Conservation (phyloP, 306 rosid species). For the Inga oerstediana region DNA sequence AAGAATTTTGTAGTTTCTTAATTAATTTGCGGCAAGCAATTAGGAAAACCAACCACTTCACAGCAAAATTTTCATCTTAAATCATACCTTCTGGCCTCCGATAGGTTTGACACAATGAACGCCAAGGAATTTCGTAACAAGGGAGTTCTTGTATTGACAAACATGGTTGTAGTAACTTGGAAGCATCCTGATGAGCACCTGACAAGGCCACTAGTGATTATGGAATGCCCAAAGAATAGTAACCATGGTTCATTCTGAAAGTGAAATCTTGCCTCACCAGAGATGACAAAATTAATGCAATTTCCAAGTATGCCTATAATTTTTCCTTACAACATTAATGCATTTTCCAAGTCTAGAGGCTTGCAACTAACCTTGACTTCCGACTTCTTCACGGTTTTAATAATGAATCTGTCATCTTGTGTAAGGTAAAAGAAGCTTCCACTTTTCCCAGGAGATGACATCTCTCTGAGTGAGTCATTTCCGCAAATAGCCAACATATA, state of each 20-base stretch:
- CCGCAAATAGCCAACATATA: slow-evolving; percentile 65
- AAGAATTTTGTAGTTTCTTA: background rate
- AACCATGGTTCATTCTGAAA: slow-evolving; percentile 30
- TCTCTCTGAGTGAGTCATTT: slow-evolving; percentile 51
- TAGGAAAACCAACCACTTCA: slow-evolving; percentile 5
- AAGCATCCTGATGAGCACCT: slow-evolving; percentile 67
- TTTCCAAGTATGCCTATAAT: slow-evolving; percentile 1
- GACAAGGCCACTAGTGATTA: slow-evolving; percentile 38
- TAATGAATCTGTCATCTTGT: slow-evolving; percentile 54
- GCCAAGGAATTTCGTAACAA: slow-evolving; percentile 57
- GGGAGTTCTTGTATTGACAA: slow-evolving; percentile 52
- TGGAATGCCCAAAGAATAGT: slow-evolving; percentile 28
- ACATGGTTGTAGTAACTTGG: slow-evolving; percentile 54
- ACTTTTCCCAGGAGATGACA: slow-evolving; percentile 66
- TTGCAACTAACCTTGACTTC: slow-evolving; percentile 60
- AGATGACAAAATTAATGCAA: slow-evolving; percentile 30
- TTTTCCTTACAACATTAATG: slow-evolving; percentile 18
- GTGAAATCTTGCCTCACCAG: slow-evolving; percentile 26
- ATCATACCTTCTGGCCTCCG: slow-evolving; percentile 55
- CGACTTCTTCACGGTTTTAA: slow-evolving; percentile 61
- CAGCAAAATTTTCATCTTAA: background rate
- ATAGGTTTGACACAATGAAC: slow-evolving; percentile 63
- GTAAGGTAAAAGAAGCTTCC: slow-evolving; percentile 63
- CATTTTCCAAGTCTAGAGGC: slow-evolving; percentile 21
- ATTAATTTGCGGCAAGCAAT: slow-evolving; percentile 13